Evolutionary conservation across 169 alveolate genomes (phyloP).

Genomic region (Eimeria sp.): DNA sequence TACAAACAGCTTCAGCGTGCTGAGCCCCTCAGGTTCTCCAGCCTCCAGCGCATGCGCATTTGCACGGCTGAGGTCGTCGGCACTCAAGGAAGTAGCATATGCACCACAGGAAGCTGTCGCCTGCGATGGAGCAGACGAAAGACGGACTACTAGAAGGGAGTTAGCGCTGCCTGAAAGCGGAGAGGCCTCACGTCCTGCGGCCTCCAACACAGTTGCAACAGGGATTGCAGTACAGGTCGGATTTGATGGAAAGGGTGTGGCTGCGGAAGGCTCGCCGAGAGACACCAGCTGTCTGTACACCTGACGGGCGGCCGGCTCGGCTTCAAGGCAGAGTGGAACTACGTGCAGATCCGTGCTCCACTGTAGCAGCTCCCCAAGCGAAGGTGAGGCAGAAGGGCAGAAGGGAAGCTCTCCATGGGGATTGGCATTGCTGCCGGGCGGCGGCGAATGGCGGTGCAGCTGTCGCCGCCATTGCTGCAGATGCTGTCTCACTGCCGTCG

Average conservation of each 20-base stretch:
- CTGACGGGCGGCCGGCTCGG: slow-evolving; percentile 22
- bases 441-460: neutral
- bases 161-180: slow-evolving; percentile 33
- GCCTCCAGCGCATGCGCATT: neutral
- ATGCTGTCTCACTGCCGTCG: neutral
- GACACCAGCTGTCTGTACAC: slow-evolving; percentile 47
- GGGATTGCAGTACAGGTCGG: slow-evolving; percentile 7
- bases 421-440: neutral
- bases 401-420: neutral
- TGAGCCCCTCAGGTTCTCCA: slow-evolving; percentile 3
- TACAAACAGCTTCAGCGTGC: slow-evolving; percentile 14
- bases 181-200: slow-evolving; percentile 23
- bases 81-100: slow-evolving; percentile 3
- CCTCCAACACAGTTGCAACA: slow-evolving; percentile 23
- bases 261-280: neutral
- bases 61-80: neutral
- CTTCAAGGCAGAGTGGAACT: slow-evolving; percentile 44
- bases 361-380: slow-evolving; percentile 43
- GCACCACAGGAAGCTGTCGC: neutral
- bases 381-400: slow-evolving; percentile 9
- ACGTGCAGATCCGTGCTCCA: slow-evolving; percentile 1
- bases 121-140: neutral
- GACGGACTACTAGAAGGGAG: neutral
- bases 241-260: neutral
- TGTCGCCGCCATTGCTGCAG: slow-evolving; percentile 9